Conservation (phyloP, 805 yeast genomes). For the Spathaspora boniae region DNA sequence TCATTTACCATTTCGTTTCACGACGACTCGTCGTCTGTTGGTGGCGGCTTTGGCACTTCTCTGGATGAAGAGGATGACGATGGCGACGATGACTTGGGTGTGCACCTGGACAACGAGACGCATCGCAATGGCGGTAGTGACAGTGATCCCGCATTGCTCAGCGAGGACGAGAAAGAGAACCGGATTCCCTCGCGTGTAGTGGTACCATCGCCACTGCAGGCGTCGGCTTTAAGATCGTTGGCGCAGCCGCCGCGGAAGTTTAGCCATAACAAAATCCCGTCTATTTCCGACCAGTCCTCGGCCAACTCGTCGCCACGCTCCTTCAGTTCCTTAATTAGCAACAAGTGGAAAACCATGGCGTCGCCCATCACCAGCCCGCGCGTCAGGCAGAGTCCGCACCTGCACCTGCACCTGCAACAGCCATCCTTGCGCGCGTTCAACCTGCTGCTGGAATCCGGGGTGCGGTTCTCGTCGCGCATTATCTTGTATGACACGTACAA, state of each 20-base stretch:
- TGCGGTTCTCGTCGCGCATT: constrained; percentile 75
- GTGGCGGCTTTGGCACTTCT: constrained; percentile 41
- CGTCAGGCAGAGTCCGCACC: not conserved
- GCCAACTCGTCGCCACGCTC: constrained; percentile 29
- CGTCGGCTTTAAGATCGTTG: not conserved
- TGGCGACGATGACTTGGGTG: constrained; percentile 13
- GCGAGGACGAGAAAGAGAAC: constrained; percentile 8
- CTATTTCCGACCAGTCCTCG: constrained; percentile 22
- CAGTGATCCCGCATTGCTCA: constrained; percentile 4
- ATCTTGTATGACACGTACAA: constrained; percentile 82
- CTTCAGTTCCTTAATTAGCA: constrained; percentile 27
- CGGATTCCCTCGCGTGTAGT: constrained; percentile 1
- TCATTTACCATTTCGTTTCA: constrained; percentile 36
- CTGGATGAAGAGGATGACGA: constrained; percentile 23
- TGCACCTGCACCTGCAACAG: not conserved
- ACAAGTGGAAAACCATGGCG: constrained; percentile 19
- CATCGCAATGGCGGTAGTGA: constrained; percentile 2
- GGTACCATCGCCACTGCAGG: constrained; percentile 3
- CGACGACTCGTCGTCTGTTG: constrained; percentile 27
- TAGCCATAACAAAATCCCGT: constrained; percentile 30
- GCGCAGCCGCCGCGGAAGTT: constrained; percentile 14
- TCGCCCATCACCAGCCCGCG: not conserved
- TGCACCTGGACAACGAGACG: not conserved
- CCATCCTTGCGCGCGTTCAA: too few species aligned
- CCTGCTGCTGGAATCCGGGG: constrained; percentile 21